Base-by-base conservation (phyloP, 1,284 basidiomycete genomes). In the Clitocybe nebularis region DNA sequence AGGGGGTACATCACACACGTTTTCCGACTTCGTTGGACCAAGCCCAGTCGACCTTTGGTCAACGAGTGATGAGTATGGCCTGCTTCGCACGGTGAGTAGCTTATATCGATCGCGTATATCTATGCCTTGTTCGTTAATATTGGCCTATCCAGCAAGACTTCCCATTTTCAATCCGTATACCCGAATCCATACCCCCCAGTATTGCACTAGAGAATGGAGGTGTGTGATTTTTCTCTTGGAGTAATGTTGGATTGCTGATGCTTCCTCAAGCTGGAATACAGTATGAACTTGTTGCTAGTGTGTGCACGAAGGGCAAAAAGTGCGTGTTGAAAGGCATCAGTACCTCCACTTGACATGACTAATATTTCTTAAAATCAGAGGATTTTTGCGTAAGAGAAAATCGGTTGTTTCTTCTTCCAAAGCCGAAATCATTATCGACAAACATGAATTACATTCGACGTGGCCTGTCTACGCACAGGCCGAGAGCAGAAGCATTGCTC, bases 391-490 rank as follows among this genome's bases (percentile, higher is more conserved):
- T 35, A 81, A 84, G 59, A 71, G 76, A 57, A 77, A 84, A 66
- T 68, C 77, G 25, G 62, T 74, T 47, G 67, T 84, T 36, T 63
- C 78, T 32, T 77, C 80, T 11, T 73, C 79, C 9, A 70, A 75
- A 21, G 76, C 86, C 29, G 66, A 72, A 4, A 81, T 94, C 39
- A 77, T 82, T 47, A 87, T 94, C 53, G 85, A 89, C 68, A 93
- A 93, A 62, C 89, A 93, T 57, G 91, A 93, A 49, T 66, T 93
- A 5, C 89, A 93, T 52, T 87, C 89, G 2, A 84, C 87, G 2
- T 94, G 91, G 91, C 90, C 90, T 0, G 73, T 91, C 32, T 93
- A 93, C 60, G 79, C 81, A 40, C 81, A 87, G 54, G 78, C 78
- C 4, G 89, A 93, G 56, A 75, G 24, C 81, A 85, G n/a, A 71